Percentiles rank a stretch among this genome's conserved stretches.
These are phyloP conservation scores for Asterochloris sp. DNA, from an alignment of 139 green algal species.

Conservation along the genomic window DNA sequence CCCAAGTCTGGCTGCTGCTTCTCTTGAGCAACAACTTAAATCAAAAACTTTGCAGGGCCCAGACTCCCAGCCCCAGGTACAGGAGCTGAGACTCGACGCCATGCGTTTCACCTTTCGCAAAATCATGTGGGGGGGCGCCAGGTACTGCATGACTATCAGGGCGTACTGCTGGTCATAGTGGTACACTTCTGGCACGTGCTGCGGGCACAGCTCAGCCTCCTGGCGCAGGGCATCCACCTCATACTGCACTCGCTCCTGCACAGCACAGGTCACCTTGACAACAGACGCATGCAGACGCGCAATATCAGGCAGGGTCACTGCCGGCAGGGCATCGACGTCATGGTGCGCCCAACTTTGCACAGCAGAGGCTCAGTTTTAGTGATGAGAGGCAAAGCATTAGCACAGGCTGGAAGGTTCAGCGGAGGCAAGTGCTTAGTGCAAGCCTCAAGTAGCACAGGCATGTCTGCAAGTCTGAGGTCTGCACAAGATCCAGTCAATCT, in stretches of 20 bases:
- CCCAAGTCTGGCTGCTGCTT: too few relatives aligned
- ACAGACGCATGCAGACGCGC: neutral
- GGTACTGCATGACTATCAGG: constrained; percentile 84
- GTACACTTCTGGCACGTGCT: constrained; percentile 77
- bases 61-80: too few relatives aligned
- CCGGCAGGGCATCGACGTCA: too few relatives aligned
- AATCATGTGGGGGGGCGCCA: constrained; percentile 82
- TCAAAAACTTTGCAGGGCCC: too few relatives aligned
- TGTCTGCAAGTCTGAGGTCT: too few relatives aligned
- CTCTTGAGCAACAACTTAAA: too few relatives aligned
- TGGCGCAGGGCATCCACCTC: constrained; percentile 64
- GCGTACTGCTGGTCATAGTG: constrained; percentile 49
- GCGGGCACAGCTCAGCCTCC: constrained; percentile 56
- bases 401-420: too few relatives aligned
- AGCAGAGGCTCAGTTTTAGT: too few relatives aligned
- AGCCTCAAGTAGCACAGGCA: too few relatives aligned
- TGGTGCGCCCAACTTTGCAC: too few relatives aligned
- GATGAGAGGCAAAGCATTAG: too few relatives aligned
- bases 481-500: constrained; percentile 35
- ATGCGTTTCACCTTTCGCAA: constrained; percentile 51
- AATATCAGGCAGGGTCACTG: neutral
- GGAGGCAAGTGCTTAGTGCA: too few relatives aligned
- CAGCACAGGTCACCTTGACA: neutral
- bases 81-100: neutral
- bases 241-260: constrained; percentile 66